phyloP scores from a whole-genome alignment of 2,329 filamentous ascomycete species.

The Fusarium sp. region DNA sequence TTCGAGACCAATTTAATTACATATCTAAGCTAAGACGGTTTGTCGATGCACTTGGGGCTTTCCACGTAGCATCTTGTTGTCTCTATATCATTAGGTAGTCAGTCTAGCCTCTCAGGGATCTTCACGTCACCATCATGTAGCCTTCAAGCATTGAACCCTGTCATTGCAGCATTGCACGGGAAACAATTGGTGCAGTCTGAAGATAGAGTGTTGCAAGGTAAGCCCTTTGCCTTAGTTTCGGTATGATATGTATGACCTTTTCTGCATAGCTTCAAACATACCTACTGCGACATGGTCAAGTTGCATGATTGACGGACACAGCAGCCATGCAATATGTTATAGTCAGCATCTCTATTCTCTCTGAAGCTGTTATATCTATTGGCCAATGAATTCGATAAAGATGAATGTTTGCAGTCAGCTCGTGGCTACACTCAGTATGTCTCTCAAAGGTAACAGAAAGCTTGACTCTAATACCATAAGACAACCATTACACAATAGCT shows the following conservation, averaged over 20 bases:
- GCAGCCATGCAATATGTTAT: background rate
- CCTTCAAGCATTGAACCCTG: slow-evolving; percentile 33
- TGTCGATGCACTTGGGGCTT: background rate
- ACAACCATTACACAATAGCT: background rate
- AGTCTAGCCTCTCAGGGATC: slow-evolving; percentile 27
- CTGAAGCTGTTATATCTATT: background rate
- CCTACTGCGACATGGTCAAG: background rate
- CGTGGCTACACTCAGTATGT: background rate
- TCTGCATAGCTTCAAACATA: background rate
- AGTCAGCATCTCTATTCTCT: background rate
- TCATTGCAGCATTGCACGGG: slow-evolving; percentile 21
- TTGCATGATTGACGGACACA: background rate
- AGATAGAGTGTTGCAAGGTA: background rate
- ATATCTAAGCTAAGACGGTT: background rate
- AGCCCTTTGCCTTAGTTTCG: background rate
- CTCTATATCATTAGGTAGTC: slow-evolving; percentile 7
- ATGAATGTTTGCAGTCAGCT: background rate
- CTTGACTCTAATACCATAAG: background rate
- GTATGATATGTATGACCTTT: background rate
- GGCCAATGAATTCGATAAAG: background rate
- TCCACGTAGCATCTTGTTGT: background rate
- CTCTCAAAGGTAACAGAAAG: background rate
- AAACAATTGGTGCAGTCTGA: slow-evolving; percentile 1
- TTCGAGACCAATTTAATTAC: background rate
- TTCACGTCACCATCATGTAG: slow-evolving; percentile 32